A percentile compares a stretch with the other conserved stretches of the same genome.
Conservation (phyloP, 2,329 filamentous ascomycete species). For the Didymella pinodella region DNA sequence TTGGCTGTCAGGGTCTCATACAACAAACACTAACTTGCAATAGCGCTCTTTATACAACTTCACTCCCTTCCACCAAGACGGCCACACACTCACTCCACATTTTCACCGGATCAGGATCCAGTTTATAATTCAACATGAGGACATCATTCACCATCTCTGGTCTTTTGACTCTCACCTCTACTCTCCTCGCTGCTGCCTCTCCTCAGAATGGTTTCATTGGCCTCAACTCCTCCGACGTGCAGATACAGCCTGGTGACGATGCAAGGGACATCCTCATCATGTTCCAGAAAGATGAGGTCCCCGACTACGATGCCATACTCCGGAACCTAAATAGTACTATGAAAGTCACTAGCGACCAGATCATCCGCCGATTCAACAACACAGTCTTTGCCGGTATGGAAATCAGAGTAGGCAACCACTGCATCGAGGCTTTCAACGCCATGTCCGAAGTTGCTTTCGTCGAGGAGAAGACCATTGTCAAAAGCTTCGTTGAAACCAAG, state of each 20-base stretch:
- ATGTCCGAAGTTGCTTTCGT: conserved; percentile 50
- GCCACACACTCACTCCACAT: conserved; percentile 19
- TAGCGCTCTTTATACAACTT: conserved; percentile 19
- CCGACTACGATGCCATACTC: no score
- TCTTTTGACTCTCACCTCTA: conserved; percentile 36
- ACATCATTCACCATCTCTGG: conserved; percentile 37
- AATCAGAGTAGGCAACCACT: conserved; percentile 14
- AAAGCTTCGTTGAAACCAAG: conserved; percentile 39
- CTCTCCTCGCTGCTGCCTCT: conserved; percentile 28
- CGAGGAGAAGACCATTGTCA: conserved; percentile 51
- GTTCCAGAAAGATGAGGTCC: conserved; percentile 13
- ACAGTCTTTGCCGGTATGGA: no score
- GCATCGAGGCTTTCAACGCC: conserved; percentile 47
- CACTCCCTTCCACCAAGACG: conserved; percentile 18
- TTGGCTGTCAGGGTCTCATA: conserved; percentile 22
- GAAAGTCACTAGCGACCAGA: no score
- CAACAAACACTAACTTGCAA: conserved; percentile 21
- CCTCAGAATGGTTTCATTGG: no score
- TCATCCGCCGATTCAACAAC: no score
- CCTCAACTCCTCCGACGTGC: no score
- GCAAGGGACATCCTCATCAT: conserved; percentile 39
- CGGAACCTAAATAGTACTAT: no score
- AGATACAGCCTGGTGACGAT: no score
- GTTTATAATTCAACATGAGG: conserved; percentile 43
- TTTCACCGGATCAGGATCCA: conserved; percentile 37